Conservation (phyloP, 805 yeast genomes). For the Wickerhamiella brachini region DNA sequence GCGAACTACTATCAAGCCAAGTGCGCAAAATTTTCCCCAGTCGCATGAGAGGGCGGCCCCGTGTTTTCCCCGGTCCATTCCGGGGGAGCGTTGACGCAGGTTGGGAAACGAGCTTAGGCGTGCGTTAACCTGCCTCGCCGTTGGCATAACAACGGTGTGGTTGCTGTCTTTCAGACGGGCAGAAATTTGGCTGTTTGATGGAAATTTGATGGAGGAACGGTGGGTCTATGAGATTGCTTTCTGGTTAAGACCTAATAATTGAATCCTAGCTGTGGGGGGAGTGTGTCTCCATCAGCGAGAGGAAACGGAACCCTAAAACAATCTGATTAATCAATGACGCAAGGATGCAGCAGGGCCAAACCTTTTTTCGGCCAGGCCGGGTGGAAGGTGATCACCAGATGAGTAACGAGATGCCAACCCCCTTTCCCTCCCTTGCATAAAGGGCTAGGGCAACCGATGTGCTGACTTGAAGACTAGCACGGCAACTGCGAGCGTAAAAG, state of each 20-base stretch:
- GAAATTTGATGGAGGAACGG: background rate
- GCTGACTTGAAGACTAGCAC: no score
- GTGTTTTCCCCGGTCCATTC: background rate
- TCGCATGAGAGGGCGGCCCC: background rate
- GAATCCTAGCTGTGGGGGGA: background rate
- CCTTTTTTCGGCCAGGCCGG: background rate
- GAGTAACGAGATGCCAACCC: background rate
- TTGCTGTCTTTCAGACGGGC: no score
- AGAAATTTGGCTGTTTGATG: no score
- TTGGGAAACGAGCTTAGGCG: background rate
- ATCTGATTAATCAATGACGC: background rate
- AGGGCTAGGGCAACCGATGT: background rate
- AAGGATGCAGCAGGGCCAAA: background rate
- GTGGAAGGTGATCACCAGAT: background rate
- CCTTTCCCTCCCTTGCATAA: background rate
- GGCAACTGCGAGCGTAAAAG: background rate
- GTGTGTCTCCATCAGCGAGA: background rate
- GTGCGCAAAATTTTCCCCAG: background rate
- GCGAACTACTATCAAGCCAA: background rate
- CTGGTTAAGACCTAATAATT: background rate
- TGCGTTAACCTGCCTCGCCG: background rate
- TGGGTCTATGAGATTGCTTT: background rate
- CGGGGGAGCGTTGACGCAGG: background rate
- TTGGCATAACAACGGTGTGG: background rate
- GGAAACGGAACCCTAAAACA: background rate